phyloP scores from a whole-genome alignment of 1,284 basidiomycete species.

The Sporisorium scitamineum region DNA sequence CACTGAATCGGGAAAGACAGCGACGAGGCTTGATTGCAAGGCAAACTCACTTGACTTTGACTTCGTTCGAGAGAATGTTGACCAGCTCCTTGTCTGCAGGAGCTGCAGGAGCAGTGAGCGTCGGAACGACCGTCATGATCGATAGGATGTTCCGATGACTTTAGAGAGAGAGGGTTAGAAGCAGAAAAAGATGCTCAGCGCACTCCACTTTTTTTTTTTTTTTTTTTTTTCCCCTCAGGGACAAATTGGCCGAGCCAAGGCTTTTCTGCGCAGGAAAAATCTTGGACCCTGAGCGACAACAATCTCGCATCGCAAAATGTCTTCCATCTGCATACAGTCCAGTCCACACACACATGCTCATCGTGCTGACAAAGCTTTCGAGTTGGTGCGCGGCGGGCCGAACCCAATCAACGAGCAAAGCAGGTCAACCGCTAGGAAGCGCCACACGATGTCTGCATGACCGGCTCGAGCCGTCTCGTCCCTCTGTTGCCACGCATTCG shows the following conservation, averaged over 20 bases:
- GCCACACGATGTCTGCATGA: constrained; percentile 15
- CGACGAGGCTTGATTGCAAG: too few species aligned
- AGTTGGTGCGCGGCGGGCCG: neutral
- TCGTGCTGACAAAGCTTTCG: neutral
- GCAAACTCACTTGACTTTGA: constrained; percentile 36
- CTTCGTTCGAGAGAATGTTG: constrained; percentile 37
- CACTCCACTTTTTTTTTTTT: neutral
- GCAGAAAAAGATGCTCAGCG: neutral
- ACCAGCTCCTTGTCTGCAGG: constrained; percentile 4
- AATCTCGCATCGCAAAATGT: neutral
- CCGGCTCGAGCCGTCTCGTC: neutral
- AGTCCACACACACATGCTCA: neutral
- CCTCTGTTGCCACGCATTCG: constrained; percentile 8
- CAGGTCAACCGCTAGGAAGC: neutral
- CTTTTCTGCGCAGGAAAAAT: neutral
- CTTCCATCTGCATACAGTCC: neutral
- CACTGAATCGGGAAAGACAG: neutral
- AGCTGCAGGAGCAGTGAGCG: constrained; percentile 12
- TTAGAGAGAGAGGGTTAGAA: neutral
- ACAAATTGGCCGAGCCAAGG: neutral
- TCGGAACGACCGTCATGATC: constrained; percentile 30
- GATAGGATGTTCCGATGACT: neutral
- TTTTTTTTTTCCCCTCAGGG: too few species aligned
- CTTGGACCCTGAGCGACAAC: neutral
- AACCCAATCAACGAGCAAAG: neutral